A percentile compares a stretch with the other conserved stretches of the same genome.
phyloP scores from a whole-genome alignment of 257 asterid species.

The Forsythia viridissima region DNA sequence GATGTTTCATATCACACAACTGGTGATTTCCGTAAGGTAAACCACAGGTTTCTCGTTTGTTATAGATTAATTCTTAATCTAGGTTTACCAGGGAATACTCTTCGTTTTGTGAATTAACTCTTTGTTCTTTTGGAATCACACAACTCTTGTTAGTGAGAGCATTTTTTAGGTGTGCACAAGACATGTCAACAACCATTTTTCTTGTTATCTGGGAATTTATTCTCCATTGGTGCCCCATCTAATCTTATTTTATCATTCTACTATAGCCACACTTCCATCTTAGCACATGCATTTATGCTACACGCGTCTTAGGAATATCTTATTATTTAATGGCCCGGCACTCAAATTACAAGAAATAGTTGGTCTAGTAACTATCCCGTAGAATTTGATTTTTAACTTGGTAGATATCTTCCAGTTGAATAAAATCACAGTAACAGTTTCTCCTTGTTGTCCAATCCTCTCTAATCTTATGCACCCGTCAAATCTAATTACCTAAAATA shows the following conservation, averaged over 20 bases:
- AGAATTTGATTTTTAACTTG: neutral
- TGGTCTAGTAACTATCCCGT: neutral
- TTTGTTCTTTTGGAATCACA: neutral
- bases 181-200: neutral
- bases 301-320: neutral
- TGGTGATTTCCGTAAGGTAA: constrained; percentile 80
- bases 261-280: neutral
- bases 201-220: neutral
- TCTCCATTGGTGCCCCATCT: neutral
- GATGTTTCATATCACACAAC: constrained; percentile 77
- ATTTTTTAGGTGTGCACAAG: neutral
- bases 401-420: neutral
- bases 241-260: neutral
- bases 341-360: neutral
- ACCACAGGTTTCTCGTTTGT: neutral
- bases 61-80: neutral
- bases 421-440: neutral
- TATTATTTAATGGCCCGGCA: neutral
- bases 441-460: neutral
- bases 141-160: neutral
- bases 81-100: neutral
- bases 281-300: neutral
- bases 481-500: neutral
- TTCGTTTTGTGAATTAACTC: neutral
- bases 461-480: neutral